Conservation (phyloP, 2,329 filamentous ascomycete genomes). For the Cytospora paraplurivora region DNA sequence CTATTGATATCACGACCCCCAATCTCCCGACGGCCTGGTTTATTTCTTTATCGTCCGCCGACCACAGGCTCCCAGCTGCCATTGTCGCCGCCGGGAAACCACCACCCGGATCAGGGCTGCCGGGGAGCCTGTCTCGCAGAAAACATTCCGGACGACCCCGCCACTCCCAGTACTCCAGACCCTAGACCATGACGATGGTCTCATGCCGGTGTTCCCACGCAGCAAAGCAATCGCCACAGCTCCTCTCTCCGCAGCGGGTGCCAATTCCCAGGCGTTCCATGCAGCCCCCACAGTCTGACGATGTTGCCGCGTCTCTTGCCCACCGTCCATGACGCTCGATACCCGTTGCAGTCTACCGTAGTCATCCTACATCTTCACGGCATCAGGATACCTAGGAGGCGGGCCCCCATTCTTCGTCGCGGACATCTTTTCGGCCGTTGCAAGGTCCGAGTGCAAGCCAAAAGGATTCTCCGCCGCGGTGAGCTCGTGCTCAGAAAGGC, state of each 20-base stretch:
- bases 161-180: not conserved
- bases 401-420: slow-evolving; percentile 3
- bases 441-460: slow-evolving; percentile 22
- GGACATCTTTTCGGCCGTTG: slow-evolving; percentile 15
- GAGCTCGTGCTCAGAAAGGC: slow-evolving; percentile 24
- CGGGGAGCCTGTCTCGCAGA: not conserved
- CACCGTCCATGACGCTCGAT: not conserved
- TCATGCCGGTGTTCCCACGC: not conserved
- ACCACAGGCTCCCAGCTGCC: not conserved
- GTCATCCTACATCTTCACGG: slow-evolving; percentile 24
- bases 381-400: slow-evolving; percentile 26
- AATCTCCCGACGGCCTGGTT: not conserved
- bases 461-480: slow-evolving; percentile 25
- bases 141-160: not conserved
- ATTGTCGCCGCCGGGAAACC: not conserved
- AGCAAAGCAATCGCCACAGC: slow-evolving; percentile 3
- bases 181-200: not conserved
- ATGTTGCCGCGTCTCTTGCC: slow-evolving; percentile 5
- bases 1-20: not conserved
- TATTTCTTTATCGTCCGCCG: not conserved
- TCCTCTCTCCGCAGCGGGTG: not conserved
- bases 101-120: slow-evolving; percentile 3
- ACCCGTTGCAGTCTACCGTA: not conserved
- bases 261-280: not conserved
- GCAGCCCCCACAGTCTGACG: not conserved